Percentiles rank a stretch among this genome's conserved stretches.
phyloP scores from a whole-genome alignment of 2,329 filamentous ascomycete species.

The Pseudogymnoascus sp. region DNA sequence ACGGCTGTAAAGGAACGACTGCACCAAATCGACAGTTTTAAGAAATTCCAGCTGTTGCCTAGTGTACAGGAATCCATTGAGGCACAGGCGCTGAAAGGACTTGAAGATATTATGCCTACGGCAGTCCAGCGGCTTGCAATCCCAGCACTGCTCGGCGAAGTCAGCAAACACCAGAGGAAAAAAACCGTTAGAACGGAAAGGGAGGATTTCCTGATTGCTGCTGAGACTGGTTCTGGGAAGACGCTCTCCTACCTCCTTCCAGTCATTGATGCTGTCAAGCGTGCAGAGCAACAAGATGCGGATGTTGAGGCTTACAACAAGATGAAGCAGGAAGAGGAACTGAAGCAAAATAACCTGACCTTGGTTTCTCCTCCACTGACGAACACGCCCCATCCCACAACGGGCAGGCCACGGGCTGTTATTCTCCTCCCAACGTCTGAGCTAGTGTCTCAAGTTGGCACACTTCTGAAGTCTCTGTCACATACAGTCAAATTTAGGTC shows the following conservation, averaged over 20 bases:
- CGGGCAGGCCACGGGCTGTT: constrained; percentile 71
- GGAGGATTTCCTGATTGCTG: constrained; percentile 69
- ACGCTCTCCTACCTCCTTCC: constrained; percentile 88
- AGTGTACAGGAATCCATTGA: constrained; percentile 60
- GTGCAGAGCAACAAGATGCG: constrained; percentile 54
- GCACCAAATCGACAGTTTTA: constrained; percentile 66
- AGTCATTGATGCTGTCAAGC: constrained; percentile 75
- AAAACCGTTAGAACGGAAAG: constrained; percentile 28
- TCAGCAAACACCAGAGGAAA: constrained; percentile 26
- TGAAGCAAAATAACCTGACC: constrained; percentile 50
- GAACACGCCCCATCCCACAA: constrained; percentile 61
- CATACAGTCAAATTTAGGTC: constrained; percentile 83
- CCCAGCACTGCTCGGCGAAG: constrained; percentile 59
- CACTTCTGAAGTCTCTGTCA: constrained; percentile 70
- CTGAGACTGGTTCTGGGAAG: constrained; percentile 95
- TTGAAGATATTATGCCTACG: constrained; percentile 71
- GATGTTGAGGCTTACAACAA: constrained; percentile 50
- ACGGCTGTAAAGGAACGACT: constrained; percentile 44
- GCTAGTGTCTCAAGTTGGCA: constrained; percentile 78
- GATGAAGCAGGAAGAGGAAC: constrained; percentile 47
- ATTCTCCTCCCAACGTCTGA: constrained; percentile 89
- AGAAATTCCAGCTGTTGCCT: constrained; percentile 69
- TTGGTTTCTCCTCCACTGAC: constrained; percentile 48
- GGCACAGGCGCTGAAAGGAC: constrained; percentile 63
- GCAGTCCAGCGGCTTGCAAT: constrained; percentile 86